These are phyloP conservation scores for Favolaschia claudopus DNA, from an alignment of 768 basidiomycete genomes.

Conservation along the genomic window DNA sequence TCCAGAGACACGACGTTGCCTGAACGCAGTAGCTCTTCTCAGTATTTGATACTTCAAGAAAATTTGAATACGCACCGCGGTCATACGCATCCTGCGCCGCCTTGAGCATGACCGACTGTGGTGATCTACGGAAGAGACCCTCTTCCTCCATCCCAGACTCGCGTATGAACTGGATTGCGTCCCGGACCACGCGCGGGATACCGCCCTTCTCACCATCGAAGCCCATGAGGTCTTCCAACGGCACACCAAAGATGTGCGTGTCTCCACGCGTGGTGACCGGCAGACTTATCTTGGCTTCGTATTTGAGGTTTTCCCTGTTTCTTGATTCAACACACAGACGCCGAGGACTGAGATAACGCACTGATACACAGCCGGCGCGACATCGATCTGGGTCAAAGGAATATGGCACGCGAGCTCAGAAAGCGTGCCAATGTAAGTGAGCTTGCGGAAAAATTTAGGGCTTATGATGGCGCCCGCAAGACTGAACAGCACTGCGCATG, in stretches of 20 bases:
- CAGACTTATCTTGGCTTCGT: conserved; percentile 72
- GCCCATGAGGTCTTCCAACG: conserved; percentile 86
- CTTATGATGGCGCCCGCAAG: conserved; percentile 89
- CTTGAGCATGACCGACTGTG: conserved; percentile 70
- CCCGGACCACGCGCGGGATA: conserved; percentile 81
- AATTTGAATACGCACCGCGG: conserved; percentile 55
- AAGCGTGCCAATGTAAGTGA: conserved; percentile 77
- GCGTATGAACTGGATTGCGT: conserved; percentile 75
- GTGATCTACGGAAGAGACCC: conserved; percentile 86
- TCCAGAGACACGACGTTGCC: conserved; percentile 81
- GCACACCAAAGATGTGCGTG: conserved; percentile 77
- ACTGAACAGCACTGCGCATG: conserved; percentile 79
- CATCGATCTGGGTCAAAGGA: conserved; percentile 88
- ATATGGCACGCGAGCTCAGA: conserved; percentile 80
- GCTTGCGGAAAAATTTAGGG: conserved; percentile 90
- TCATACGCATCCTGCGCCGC: conserved; percentile 88
- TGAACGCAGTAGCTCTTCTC: no score
- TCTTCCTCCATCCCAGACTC: conserved; percentile 76
- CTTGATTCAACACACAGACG: no score
- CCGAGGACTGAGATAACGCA: conserved; percentile 44
- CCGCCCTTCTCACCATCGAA: conserved; percentile 83
- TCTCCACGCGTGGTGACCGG: conserved; percentile 61
- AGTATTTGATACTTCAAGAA: not conserved
- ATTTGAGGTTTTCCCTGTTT: conserved; percentile 78
- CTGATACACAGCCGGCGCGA: conserved; percentile 85